phyloP scores from a whole-genome alignment of 139 green algal genomes.

The Deuterostichococcus epilithicus region DNA sequence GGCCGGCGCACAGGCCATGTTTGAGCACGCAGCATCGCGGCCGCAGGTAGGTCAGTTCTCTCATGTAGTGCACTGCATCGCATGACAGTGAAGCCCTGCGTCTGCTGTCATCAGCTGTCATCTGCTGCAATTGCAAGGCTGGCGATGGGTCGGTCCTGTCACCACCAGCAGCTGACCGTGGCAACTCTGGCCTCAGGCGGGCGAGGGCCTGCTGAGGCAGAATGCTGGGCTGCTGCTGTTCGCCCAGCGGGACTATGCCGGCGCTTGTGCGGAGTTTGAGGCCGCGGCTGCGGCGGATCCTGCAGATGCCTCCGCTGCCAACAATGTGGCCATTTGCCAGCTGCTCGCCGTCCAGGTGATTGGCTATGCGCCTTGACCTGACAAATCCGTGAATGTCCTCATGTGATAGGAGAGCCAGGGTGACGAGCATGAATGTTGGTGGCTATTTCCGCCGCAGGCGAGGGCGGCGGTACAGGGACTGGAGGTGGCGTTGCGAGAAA shows the following conservation, averaged over 20 bases:
- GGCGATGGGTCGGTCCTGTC: not conserved
- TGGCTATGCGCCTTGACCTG: not conserved
- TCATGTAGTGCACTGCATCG: not conserved
- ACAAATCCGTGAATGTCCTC: too few relatives aligned
- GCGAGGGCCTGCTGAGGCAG: not conserved
- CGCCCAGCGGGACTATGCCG: constrained; percentile 25
- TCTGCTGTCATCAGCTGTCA: too few relatives aligned
- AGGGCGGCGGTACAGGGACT: not conserved
- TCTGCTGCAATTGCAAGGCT: not conserved
- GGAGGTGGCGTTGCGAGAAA: not conserved
- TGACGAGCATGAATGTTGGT: too few relatives aligned
- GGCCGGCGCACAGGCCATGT: constrained; percentile 6
- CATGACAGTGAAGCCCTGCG: not conserved
- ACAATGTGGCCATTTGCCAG: constrained; percentile 21
- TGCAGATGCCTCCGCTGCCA: constrained; percentile 9
- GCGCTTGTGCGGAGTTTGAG: constrained; percentile 21
- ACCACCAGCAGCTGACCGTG: too few relatives aligned
- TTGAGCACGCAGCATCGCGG: constrained; percentile 10
- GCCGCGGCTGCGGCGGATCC: constrained; percentile 1
- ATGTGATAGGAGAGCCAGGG: too few relatives aligned
- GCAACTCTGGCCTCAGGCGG: too few relatives aligned
- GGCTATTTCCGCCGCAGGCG: not conserved
- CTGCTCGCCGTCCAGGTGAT: constrained; percentile 25
- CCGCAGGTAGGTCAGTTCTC: not conserved
- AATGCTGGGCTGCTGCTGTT: constrained; percentile 29